These are phyloP conservation scores for Chlamydomonas sp. DNA, from an alignment of 139 green algal species.

Conservation along the genomic window DNA sequence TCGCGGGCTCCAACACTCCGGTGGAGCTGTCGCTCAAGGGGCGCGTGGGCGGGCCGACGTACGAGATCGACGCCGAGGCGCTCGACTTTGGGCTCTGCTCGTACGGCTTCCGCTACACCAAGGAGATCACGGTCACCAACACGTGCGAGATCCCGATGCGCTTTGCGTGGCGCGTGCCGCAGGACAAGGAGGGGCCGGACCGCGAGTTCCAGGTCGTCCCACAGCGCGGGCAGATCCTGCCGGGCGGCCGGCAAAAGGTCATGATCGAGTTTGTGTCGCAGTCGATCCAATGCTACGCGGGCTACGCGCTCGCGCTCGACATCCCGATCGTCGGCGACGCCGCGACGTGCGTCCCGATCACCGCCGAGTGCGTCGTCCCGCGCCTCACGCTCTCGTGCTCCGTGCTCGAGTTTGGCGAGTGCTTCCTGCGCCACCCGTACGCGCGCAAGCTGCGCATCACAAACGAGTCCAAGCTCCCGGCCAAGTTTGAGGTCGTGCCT, in stretches of 20 bases:
- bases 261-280: conserved; percentile 49
- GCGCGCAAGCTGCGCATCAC: conserved; percentile 34
- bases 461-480: conserved; percentile 69
- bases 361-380: conserved; percentile 61
- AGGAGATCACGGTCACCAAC: conserved; percentile 58
- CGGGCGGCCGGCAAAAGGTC: conserved; percentile 42
- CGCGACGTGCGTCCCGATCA: conserved; percentile 38
- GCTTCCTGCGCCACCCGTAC: conserved; percentile 65
- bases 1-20: conserved; percentile 42
- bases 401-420: conserved; percentile 62
- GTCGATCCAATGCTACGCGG: conserved; percentile 36
- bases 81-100: conserved; percentile 67
- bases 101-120: conserved; percentile 70
- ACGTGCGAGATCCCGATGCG: conserved; percentile 67
- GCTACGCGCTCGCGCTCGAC: conserved; percentile 50
- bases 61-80: conserved; percentile 42
- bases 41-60: conserved; percentile 57
- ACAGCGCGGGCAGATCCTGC: conserved; percentile 48
- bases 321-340: conserved; percentile 46
- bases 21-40: conserved; percentile 63
- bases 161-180: conserved; percentile 52
- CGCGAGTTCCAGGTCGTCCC: conserved; percentile 36
- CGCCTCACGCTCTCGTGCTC: conserved; percentile 34
- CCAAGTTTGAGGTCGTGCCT: conserved; percentile 57
- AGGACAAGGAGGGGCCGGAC: conserved; percentile 22